Percentiles rank a stretch among this genome's conserved stretches.
Conservation (phyloP, 176 grass and related monocot genomes). For the Pharus latifolius region DNA sequence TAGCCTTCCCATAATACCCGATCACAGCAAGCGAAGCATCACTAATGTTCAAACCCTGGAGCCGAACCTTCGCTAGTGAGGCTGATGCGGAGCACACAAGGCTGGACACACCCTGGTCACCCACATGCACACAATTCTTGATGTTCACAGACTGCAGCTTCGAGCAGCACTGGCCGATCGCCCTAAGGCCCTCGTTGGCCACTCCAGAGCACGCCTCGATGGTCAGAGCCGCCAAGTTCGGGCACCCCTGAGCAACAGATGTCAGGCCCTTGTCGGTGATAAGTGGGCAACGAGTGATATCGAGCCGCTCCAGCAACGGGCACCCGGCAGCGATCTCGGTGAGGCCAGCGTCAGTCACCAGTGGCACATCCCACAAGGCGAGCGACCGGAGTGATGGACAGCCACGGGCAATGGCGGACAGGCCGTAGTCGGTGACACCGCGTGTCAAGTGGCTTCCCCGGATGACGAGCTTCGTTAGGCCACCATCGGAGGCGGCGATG, state of each 20-base stretch:
- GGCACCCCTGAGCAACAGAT: constrained; percentile 45
- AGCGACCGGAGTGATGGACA: constrained; percentile 57
- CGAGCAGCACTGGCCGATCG: constrained; percentile 44
- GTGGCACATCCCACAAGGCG: constrained; percentile 49
- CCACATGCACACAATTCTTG: constrained; percentile 61
- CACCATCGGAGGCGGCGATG: constrained; percentile 28
- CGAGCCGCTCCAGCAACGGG: constrained; percentile 59
- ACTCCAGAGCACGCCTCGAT: constrained; percentile 57
- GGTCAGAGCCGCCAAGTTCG: constrained; percentile 38
- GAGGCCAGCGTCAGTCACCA: constrained; percentile 55
- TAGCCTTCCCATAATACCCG: constrained; percentile 63
- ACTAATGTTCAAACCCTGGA: constrained; percentile 68
- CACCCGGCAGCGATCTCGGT: constrained; percentile 69
- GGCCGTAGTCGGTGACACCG: constrained; percentile 60
- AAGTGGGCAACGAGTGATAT: constrained; percentile 55
- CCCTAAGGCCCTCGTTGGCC: constrained; percentile 53
- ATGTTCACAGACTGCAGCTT: constrained; percentile 65
- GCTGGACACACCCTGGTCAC: constrained; percentile 65
- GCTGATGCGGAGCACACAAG: constrained; percentile 45
- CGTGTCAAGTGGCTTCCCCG: constrained; percentile 54
- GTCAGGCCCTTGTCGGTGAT: constrained; percentile 76
- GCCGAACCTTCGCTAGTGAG: constrained; percentile 54
- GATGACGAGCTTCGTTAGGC: constrained; percentile 48
- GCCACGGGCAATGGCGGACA: constrained; percentile 53
- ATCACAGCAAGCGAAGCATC: constrained; percentile 75